Evolutionary conservation across 805 yeast species (phyloP).

Genomic region (Ascoidea rubescens): DNA sequence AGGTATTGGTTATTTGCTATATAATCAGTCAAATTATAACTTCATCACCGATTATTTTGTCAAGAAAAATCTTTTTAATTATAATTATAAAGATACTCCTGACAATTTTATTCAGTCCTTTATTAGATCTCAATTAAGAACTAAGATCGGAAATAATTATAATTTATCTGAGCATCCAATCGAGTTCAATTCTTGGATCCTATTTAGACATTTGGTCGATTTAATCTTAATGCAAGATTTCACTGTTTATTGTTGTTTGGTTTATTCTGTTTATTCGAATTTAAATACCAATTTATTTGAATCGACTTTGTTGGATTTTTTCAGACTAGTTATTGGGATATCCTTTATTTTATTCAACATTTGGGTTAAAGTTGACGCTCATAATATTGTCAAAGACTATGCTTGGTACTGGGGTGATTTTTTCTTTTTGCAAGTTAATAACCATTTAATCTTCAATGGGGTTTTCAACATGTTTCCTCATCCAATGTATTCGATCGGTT

Average conservation of each 20-base stretch:
- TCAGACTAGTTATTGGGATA: constrained; percentile 46
- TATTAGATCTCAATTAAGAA: constrained; percentile 28
- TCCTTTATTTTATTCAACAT: constrained; percentile 54
- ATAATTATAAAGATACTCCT: constrained; percentile 17
- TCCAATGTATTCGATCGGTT: constrained; percentile 87
- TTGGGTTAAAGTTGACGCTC: constrained; percentile 83
- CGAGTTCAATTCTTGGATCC: constrained; percentile 74
- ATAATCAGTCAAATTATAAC: constrained; percentile 48
- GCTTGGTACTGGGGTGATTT: constrained; percentile 97
- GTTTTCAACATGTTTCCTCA: constrained; percentile 85
- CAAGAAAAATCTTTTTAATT: constrained; percentile 28
- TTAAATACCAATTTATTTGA: constrained; percentile 17
- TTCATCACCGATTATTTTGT: constrained; percentile 39
- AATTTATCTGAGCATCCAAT: constrained; percentile 36
- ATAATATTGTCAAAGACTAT: constrained; percentile 74
- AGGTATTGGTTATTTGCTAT: constrained; percentile 64
- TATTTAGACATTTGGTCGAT: constrained; percentile 69
- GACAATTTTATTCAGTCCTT: constrained; percentile 24
- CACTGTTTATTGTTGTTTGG: constrained; percentile 51
- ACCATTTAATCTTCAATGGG: constrained; percentile 66
- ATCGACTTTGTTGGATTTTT: constrained; percentile 28
- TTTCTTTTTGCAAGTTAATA: constrained; percentile 61
- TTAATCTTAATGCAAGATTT: constrained; percentile 78
- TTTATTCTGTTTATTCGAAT: constrained; percentile 22
- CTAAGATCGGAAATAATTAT: constrained; percentile 27